These are phyloP conservation scores for Neofusicoccum kwambonambiense DNA, from an alignment of 2,329 filamentous ascomycete genomes.

Conservation along the genomic window DNA sequence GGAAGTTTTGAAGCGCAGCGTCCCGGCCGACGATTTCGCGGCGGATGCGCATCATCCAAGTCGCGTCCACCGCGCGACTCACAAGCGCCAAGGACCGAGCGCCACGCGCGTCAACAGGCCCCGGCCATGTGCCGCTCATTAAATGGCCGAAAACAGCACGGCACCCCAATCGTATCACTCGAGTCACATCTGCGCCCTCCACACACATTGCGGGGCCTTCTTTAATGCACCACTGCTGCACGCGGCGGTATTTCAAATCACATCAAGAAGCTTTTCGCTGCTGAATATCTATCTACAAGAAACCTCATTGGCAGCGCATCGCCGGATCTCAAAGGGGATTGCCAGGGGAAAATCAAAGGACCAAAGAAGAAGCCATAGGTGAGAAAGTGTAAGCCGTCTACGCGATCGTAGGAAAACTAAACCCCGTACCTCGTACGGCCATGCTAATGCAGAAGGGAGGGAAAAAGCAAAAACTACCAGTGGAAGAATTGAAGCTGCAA, in stretches of 20 bases:
- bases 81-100: neutral
- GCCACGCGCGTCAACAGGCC: slow-evolving; percentile 5
- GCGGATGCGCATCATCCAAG: slow-evolving; percentile 3
- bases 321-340: neutral
- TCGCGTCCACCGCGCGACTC: slow-evolving; percentile 1
- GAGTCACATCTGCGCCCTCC: neutral
- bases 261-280: neutral
- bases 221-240: neutral
- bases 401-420: slow-evolving; percentile 9
- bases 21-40: slow-evolving; percentile 7
- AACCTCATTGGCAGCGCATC: neutral
- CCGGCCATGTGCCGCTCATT: neutral
- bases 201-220: neutral
- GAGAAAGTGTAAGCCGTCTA: neutral
- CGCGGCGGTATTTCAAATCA: neutral
- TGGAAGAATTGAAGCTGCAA: neutral
- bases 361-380: neutral
- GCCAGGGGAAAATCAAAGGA: neutral
- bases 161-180: neutral
- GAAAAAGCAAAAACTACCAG: neutral
- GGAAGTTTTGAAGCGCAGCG: neutral
- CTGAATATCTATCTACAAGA: slow-evolving; percentile 2
- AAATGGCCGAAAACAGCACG: neutral
- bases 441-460: slow-evolving; percentile 1
- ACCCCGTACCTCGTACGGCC: slow-evolving; percentile 7